Conservation (phyloP, 352 stramenopile species). For the Lagenidium giganteum region DNA sequence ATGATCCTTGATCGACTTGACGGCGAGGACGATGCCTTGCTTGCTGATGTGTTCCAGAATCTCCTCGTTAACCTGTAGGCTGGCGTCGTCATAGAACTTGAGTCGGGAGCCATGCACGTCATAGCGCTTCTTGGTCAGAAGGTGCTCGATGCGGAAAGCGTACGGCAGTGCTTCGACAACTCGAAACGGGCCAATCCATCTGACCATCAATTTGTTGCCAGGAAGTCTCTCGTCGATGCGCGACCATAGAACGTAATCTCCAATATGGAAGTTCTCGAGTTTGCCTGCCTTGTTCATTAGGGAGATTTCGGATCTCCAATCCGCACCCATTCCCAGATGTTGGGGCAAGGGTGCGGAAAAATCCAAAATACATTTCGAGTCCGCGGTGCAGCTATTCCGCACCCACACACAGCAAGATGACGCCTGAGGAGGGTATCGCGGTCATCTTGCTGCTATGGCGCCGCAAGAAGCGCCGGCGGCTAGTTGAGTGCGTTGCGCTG, state of each 20-base stretch:
- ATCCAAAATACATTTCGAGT: too few relatives aligned
- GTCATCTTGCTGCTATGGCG: too few relatives aligned
- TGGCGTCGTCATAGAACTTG: slow-evolving; percentile 25
- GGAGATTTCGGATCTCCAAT: too few relatives aligned
- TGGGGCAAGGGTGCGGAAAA: too few relatives aligned
- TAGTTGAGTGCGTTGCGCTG: too few relatives aligned
- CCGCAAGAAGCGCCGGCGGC: too few relatives aligned
- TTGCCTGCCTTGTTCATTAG: too few relatives aligned
- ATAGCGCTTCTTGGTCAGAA: slow-evolving; percentile 10
- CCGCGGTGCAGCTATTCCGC: too few relatives aligned
- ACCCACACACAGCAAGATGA: too few relatives aligned
- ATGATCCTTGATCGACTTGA: slow-evolving; percentile 4
- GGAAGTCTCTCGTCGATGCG: slow-evolving; percentile 18
- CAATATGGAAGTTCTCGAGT: slow-evolving; percentile 21
- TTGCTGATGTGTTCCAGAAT: slow-evolving; percentile 15
- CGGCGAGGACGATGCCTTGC: slow-evolving; percentile 12
- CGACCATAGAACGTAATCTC: slow-evolving; percentile 28
- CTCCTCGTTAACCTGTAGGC: slow-evolving; percentile 20
- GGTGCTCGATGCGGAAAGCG: slow-evolving; percentile 17
- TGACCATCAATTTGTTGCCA: slow-evolving; percentile 22
- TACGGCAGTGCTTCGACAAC: slow-evolving; percentile 12
- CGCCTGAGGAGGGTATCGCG: too few relatives aligned
- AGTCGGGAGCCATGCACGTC: slow-evolving; percentile 21
- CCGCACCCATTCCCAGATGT: too few relatives aligned
- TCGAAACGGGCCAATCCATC: slow-evolving; percentile 23